Base-by-base conservation (phyloP, 176 grass and related monocot genomes). In the Carex parvula region DNA sequence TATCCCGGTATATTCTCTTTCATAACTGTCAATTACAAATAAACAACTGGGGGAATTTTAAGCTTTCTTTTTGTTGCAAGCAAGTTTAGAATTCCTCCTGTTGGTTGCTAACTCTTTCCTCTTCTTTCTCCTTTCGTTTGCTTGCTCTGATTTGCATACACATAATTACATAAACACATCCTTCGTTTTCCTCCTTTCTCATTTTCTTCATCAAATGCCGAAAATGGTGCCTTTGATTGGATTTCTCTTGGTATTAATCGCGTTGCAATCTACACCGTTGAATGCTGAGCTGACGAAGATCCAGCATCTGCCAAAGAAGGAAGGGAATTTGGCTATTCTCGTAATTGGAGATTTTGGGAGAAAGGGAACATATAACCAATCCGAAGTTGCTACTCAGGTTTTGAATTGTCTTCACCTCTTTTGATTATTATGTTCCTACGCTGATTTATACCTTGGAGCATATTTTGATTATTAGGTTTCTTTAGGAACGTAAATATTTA, bases 301-400 rank as follows among this genome's bases (percentile, higher is more conserved):
- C 60, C 82, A 90, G 75, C 91, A 90, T 54, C 65, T 87, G 52
- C 7, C 86, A 39, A 99, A 88, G 71, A 62, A 88, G 64, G 85
- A 87, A 64, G 88, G 88, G 0, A 90, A 91, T 64, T 79, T 99
- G 24, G 93, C 83, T 65, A 67, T 95, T 60, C 87, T 99, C 66
- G 91, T 95, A 72, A 15, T 95, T 91, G 92, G 96, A 1, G 96
- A 99, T 65, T 93, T 89, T 91, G 96, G 96, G 16, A 94, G 96
- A 44, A 92, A 88, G 50, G 96, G 96, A 10, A 8, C 37, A 24
- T 86, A 79, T 81, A 99, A 99, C 81, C 96, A 99, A 74, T 91
- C 91, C 42, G 12, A 42, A 77, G 89, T 98, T 73, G 92, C 95
- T 1, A 54, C 74, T 12, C 91, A 98, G 95, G 95, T 95, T 77